A percentile compares a stretch with the other conserved stretches of the same genome.
phyloP scores from a whole-genome alignment of 352 stramenopile genomes.

The Phytopythium litorale region DNA sequence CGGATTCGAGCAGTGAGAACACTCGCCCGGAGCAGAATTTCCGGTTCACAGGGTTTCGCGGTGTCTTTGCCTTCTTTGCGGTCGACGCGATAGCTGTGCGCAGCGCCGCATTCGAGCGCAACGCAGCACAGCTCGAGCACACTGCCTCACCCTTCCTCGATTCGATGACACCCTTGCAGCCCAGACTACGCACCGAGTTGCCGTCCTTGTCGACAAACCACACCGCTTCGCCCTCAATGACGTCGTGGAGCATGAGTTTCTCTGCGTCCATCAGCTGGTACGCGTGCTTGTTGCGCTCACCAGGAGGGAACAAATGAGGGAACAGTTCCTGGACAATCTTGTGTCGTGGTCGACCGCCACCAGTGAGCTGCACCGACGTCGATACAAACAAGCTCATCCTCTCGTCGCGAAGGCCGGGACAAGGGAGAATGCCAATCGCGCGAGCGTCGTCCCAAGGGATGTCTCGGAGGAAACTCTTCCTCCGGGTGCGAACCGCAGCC shows the following conservation, averaged over 20 bases:
- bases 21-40: conserved; percentile 54
- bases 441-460: conserved; percentile 53
- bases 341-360: conserved; percentile 51
- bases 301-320: conserved; percentile 44
- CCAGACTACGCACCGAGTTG: conserved; percentile 58
- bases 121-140: conserved; percentile 39
- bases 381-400: conserved; percentile 53
- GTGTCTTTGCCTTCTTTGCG: conserved; percentile 31
- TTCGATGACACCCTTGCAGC: conserved; percentile 54
- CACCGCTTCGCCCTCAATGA: conserved; percentile 60
- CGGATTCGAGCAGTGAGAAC: conserved; percentile 44
- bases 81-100: conserved; percentile 31
- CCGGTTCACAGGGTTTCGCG: conserved; percentile 48
- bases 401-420: conserved; percentile 58
- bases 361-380: conserved; percentile 54
- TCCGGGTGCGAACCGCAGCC: conserved; percentile 1
- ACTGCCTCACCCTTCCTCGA: conserved; percentile 28
- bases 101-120: conserved; percentile 52
- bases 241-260: conserved; percentile 69
- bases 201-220: conserved; percentile 85
- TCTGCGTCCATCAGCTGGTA: conserved; percentile 42
- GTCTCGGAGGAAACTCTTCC: conserved; percentile 47
- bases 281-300: conserved; percentile 16
- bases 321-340: conserved; percentile 74
- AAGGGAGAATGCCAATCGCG: conserved; percentile 39